A percentile compares a stretch with the other conserved stretches of the same genome.
Evolutionary conservation across 495 filamentous ascomycete species (phyloP).

Genomic region (Penicillium herquei): DNA sequence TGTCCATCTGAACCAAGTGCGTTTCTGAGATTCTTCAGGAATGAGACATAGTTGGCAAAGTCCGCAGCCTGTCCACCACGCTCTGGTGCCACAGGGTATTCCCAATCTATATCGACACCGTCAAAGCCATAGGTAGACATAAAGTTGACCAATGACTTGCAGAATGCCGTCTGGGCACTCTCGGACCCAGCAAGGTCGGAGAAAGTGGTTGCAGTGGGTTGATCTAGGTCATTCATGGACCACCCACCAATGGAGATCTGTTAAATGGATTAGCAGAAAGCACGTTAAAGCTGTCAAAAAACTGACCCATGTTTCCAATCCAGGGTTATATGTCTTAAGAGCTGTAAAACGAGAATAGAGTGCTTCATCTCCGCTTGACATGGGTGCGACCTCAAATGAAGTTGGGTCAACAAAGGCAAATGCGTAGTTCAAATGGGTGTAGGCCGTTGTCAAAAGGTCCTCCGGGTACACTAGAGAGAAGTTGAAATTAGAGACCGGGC

Average conservation of each 20-base stretch:
- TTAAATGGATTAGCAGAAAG: too few species aligned
- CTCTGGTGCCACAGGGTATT: slow-evolving; percentile 35
- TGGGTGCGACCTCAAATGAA: too few species aligned
- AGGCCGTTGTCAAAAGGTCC: too few species aligned
- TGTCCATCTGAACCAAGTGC: neutral
- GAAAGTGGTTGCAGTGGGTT: neutral
- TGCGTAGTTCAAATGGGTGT: too few species aligned
- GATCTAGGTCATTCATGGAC: slow-evolving; percentile 25
- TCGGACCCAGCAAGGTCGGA: neutral
- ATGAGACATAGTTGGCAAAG: slow-evolving; percentile 37
- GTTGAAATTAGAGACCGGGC: too few species aligned
- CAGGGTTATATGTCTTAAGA: too few species aligned
- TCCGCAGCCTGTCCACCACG: slow-evolving; percentile 40
- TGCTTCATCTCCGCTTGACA: too few species aligned
- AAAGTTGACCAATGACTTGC: neutral
- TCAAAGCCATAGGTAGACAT: slow-evolving; percentile 13
- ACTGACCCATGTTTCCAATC: too few species aligned
- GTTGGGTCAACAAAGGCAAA: too few species aligned
- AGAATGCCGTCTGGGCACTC: neutral
- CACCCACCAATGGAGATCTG: slow-evolving; percentile 47
- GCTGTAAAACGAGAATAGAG: too few species aligned
- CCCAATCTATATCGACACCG: slow-evolving; percentile 57
- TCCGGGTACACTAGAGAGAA: too few species aligned
- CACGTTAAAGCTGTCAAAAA: too few species aligned
- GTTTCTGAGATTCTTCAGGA: slow-evolving; percentile 32